Evolutionary conservation across 202 grass and related monocot genomes (phyloP).

Genomic region (Cymbopogon flexuosus): DNA sequence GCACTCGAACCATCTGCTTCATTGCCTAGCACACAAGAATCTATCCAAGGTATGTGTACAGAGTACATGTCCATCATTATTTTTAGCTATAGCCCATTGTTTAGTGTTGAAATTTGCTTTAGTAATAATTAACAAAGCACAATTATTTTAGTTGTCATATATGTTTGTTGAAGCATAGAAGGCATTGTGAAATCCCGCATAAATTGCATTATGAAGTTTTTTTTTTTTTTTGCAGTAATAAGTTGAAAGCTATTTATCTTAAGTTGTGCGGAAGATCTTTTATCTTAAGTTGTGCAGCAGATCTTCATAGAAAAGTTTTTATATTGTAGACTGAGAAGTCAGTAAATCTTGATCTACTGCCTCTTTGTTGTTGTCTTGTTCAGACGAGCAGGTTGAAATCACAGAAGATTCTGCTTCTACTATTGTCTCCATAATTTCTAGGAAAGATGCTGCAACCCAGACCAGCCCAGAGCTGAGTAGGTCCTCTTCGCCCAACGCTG

Average conservation of each 20-base stretch:
- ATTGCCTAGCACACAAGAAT: constrained; percentile 57
- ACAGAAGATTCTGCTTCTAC: constrained; percentile 33
- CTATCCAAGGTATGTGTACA: constrained; percentile 38
- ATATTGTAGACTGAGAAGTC: background rate
- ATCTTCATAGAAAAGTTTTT: constrained; percentile 26
- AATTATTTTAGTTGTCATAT: background rate
- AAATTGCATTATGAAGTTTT: background rate
- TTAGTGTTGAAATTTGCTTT: background rate
- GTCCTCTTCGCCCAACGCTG: constrained; percentile 42
- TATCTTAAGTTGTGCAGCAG: background rate
- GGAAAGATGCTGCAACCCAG: constrained; percentile 71
- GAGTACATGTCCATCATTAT: background rate
- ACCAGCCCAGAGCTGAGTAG: constrained; percentile 69
- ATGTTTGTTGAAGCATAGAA: constrained; percentile 6
- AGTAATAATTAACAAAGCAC: background rate
- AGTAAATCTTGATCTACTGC: background rate
- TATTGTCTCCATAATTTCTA: constrained; percentile 14
- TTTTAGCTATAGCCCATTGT: background rate
- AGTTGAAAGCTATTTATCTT: background rate
- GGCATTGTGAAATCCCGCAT: background rate
- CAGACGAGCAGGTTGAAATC: constrained; percentile 58
- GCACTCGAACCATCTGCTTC: constrained; percentile 54
- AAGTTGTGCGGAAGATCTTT: background rate
- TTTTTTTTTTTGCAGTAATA: background rate
- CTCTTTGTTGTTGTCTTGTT: constrained; percentile 30